phyloP scores from a whole-genome alignment of 1,139 yeast genomes.

The Petasospora fabianii region DNA sequence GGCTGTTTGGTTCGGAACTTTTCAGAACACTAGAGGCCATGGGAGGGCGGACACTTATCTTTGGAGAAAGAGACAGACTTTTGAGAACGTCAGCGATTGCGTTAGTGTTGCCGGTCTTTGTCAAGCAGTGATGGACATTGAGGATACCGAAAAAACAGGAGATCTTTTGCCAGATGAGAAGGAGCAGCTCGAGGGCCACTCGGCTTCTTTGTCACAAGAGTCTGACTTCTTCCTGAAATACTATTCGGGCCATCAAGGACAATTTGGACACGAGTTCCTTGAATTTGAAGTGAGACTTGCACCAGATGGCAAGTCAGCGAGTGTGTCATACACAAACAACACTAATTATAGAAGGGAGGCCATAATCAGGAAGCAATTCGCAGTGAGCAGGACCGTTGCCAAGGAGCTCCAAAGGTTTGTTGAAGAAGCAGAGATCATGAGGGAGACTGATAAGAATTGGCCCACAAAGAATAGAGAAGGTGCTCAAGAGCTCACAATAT shows the following conservation, averaged over 20 bases:
- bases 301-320: slow-evolving; percentile 33
- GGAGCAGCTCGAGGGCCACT: too few species aligned
- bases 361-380: slow-evolving; percentile 36
- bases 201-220: too few species aligned
- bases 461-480: slow-evolving; percentile 41
- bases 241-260: slow-evolving; percentile 42
- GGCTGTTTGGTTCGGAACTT: too few species aligned
- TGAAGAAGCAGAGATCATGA: slow-evolving; percentile 37
- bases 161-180: too few species aligned
- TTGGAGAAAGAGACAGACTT: too few species aligned
- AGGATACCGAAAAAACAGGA: too few species aligned
- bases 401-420: slow-evolving; percentile 35
- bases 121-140: too few species aligned
- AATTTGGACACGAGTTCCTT: slow-evolving; percentile 43
- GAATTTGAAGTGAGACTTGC: slow-evolving; percentile 39
- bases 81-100: too few species aligned
- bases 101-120: too few species aligned
- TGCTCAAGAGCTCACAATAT: slow-evolving; percentile 41
- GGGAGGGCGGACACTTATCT: too few species aligned
- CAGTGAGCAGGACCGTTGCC: slow-evolving; percentile 34
- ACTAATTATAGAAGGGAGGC: slow-evolving; percentile 44
- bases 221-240: slow-evolving; percentile 28
- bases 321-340: slow-evolving; percentile 42
- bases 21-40: too few species aligned
- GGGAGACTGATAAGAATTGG: slow-evolving; percentile 41